Conservation (phyloP, 164 flowering plant species). For the Chimonanthus praecox region DNA sequence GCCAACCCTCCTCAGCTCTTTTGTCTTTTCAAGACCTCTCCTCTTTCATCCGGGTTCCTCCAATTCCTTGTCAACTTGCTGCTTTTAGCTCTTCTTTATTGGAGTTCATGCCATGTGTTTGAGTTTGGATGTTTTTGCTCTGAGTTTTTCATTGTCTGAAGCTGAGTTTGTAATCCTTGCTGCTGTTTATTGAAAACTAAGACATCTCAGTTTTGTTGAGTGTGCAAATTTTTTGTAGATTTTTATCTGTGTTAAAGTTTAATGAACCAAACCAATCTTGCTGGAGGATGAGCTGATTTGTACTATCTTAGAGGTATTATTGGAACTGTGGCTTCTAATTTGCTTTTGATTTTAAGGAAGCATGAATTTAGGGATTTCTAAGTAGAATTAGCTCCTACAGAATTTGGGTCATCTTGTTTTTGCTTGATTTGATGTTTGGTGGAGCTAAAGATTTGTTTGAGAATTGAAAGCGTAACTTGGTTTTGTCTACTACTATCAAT, state of each 20-base stretch:
- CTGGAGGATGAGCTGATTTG: neutral
- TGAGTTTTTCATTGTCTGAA: neutral
- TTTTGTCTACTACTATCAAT: neutral
- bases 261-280: neutral
- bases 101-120: neutral
- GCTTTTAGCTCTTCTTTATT: neutral
- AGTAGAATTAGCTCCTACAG: neutral
- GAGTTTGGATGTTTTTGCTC: neutral
- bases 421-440: neutral
- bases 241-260: neutral
- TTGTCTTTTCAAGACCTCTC: neutral
- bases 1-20: neutral
- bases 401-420: neutral
- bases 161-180: conserved; percentile 9
- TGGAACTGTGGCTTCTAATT: neutral
- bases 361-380: neutral
- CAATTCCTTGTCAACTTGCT: neutral
- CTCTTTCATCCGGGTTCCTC: neutral
- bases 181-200: conserved; percentile 1
- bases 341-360: neutral
- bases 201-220: neutral
- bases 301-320: conserved; percentile 3
- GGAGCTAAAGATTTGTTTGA: neutral
- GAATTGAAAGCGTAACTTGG: neutral
- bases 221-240: conserved; percentile 7